These are phyloP conservation scores for Cyclotella baltica DNA, from an alignment of 108 stramenopile species.

Conservation along the genomic window DNA sequence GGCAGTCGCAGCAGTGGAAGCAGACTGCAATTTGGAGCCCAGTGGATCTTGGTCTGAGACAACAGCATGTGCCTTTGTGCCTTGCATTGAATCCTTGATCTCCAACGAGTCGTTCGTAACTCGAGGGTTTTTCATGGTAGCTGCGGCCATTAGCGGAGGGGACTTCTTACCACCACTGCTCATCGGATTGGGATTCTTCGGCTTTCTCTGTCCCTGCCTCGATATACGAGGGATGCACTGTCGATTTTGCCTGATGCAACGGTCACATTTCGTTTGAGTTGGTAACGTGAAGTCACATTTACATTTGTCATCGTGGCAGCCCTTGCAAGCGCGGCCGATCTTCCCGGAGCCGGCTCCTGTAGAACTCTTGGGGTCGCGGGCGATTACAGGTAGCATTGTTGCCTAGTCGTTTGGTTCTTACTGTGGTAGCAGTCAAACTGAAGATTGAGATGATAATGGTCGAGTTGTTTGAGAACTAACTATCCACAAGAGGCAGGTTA, in stretches of 20 bases:
- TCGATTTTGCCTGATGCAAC: constrained; percentile 3
- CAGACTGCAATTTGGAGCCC: too few relatives aligned
- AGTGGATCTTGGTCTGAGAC: too few relatives aligned
- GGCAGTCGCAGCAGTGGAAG: too few relatives aligned
- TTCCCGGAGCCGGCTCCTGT: not conserved
- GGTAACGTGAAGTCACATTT: not conserved
- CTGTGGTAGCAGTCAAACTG: too few relatives aligned
- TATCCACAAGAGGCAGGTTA: too few relatives aligned
- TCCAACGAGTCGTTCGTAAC: too few relatives aligned
- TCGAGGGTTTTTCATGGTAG: not conserved
- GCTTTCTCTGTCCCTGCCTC: constrained; percentile 12
- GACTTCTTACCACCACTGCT: not conserved
- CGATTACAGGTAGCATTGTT: too few relatives aligned
- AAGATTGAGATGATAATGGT: too few relatives aligned
- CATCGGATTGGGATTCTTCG: not conserved
- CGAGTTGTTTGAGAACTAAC: too few relatives aligned
- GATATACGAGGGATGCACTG: constrained; percentile 9
- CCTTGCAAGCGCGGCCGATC: constrained; percentile 3
- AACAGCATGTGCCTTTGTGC: too few relatives aligned
- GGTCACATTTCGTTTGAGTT: constrained; percentile 4
- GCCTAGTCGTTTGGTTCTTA: too few relatives aligned
- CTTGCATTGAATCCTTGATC: too few relatives aligned
- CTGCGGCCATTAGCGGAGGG: not conserved
- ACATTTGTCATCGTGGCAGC: constrained; percentile 10
- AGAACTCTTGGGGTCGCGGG: not conserved